Percentiles rank a stretch among this genome's conserved stretches.
These are phyloP conservation scores for Aspergillus fumigatiaffinis DNA, from an alignment of 2,329 filamentous ascomycete species.

Conservation along the genomic window DNA sequence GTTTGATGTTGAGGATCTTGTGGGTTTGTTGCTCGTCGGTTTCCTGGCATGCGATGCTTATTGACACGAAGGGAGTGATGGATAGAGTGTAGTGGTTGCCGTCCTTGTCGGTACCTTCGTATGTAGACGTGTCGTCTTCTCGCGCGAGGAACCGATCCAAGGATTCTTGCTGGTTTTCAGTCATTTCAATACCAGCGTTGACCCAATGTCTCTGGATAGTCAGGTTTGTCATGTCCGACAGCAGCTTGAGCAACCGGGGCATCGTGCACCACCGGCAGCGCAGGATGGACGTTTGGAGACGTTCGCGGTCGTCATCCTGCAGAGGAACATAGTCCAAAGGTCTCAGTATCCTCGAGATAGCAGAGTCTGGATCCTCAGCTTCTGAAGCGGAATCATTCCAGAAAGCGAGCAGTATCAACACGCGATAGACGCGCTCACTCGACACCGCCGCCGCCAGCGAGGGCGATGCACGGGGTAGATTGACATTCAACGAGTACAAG, in stretches of 20 bases:
- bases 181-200: conserved; percentile 20
- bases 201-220: conserved; percentile 33
- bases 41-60: conserved; percentile 17
- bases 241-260: conserved; percentile 27
- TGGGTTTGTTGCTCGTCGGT: conserved; percentile 5
- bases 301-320: conserved; percentile 20
- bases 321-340: conserved; percentile 34
- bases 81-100: conserved; percentile 17
- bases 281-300: conserved; percentile 34
- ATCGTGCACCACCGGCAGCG: conserved; percentile 39
- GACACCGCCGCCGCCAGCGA: conserved; percentile 39
- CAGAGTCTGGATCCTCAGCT: conserved; percentile 3
- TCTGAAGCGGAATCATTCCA: conserved; percentile 28
- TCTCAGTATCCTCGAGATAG: conserved; percentile 29
- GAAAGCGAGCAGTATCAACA: conserved; percentile 39
- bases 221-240: conserved; percentile 34
- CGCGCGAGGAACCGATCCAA: conserved; percentile 20
- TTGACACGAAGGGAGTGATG: conserved; percentile 16
- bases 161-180: conserved; percentile 9
- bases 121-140: conserved; percentile 10
- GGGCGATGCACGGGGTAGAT: conserved; percentile 42
- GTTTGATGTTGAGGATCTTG: conserved; percentile 16
- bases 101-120: conserved; percentile 15
- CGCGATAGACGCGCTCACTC: conserved; percentile 37
- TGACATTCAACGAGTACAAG: conserved; percentile 44